phyloP scores from a whole-genome alignment of 2,329 filamentous ascomycete species.

The Fusarium tanahbumbuense region DNA sequence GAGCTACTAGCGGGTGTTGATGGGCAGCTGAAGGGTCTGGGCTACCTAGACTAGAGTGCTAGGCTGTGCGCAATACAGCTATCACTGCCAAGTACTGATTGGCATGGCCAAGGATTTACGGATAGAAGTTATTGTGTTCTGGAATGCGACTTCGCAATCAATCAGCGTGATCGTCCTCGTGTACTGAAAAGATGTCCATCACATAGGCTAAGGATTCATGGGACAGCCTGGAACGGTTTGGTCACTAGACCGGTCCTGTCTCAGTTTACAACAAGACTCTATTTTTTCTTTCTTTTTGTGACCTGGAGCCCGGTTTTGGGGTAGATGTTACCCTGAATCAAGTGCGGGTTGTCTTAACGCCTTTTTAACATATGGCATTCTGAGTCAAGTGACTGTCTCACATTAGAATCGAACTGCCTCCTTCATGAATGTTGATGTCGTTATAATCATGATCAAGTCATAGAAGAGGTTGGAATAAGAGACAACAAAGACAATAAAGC shows the following conservation, averaged over 20 bases:
- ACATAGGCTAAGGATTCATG: background rate
- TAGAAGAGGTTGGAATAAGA: constrained; percentile 9
- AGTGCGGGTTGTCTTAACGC: constrained; percentile 17
- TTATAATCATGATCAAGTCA: background rate
- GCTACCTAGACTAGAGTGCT: background rate
- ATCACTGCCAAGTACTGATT: constrained; percentile 22
- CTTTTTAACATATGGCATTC: constrained; percentile 7
- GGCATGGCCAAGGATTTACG: constrained; percentile 9
- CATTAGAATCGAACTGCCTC: constrained; percentile 2
- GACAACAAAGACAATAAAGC: background rate
- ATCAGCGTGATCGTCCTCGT: constrained; percentile 14
- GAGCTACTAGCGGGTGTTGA: constrained; percentile 31
- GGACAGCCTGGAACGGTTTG: constrained; percentile 3
- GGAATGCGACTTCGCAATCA: constrained; percentile 40
- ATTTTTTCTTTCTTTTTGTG: background rate
- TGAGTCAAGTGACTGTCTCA: constrained; percentile 29
- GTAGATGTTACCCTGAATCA: constrained; percentile 28
- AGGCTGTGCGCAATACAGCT: constrained; percentile 17
- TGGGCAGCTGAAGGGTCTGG: constrained; percentile 26
- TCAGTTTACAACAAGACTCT: constrained; percentile 24
- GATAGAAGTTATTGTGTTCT: constrained; percentile 30
- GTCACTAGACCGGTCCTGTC: constrained; percentile 28
- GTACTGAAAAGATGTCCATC: constrained; percentile 20
- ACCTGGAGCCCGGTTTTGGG: constrained; percentile 1
- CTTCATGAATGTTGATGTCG: constrained; percentile 19